phyloP scores from a whole-genome alignment of 1,139 yeast species.

The Suhomyces atakaporum region DNA sequence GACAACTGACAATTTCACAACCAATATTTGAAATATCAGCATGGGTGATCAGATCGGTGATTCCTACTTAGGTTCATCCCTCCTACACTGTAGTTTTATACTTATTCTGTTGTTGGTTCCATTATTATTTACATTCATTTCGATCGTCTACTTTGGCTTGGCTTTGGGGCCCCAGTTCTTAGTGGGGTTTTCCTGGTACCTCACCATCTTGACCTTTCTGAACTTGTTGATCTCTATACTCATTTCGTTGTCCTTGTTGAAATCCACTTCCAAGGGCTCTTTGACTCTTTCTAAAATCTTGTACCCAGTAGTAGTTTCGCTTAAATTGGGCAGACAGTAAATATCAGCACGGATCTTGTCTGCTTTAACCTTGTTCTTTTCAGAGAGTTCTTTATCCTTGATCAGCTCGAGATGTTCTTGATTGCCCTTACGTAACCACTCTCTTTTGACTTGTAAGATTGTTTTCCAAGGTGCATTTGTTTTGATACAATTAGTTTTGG shows the following conservation, averaged over 20 bases:
- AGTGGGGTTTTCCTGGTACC: slow-evolving; percentile 89
- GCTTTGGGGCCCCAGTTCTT: slow-evolving; percentile 97
- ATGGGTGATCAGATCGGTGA: no score
- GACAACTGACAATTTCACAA: no score
- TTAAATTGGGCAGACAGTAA: slow-evolving; percentile 36
- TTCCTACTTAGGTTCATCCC: no score
- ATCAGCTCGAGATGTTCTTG: slow-evolving; percentile 25
- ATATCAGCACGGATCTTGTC: slow-evolving; percentile 30
- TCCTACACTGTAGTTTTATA: no score
- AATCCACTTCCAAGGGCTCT: slow-evolving; percentile 47
- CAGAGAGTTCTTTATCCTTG: slow-evolving; percentile 30
- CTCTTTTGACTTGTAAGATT: slow-evolving; percentile 69
- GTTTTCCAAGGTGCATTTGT: slow-evolving; percentile 87
- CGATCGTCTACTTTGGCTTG: slow-evolving; percentile 42
- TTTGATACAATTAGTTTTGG: slow-evolving; percentile 80
- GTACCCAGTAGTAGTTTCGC: slow-evolving; percentile 57
- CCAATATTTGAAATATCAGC: no score
- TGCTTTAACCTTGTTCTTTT: slow-evolving; percentile 24
- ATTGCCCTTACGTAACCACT: slow-evolving; percentile 58
- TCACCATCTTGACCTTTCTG: slow-evolving; percentile 75
- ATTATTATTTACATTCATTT: not conserved
- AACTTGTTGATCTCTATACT: slow-evolving; percentile 57
- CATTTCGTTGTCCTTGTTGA: slow-evolving; percentile 50
- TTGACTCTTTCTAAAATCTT: slow-evolving; percentile 50
- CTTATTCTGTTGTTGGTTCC: not conserved